phyloP scores from a whole-genome alignment of 805 yeast genomes.

The Saturnispora silvae region DNA sequence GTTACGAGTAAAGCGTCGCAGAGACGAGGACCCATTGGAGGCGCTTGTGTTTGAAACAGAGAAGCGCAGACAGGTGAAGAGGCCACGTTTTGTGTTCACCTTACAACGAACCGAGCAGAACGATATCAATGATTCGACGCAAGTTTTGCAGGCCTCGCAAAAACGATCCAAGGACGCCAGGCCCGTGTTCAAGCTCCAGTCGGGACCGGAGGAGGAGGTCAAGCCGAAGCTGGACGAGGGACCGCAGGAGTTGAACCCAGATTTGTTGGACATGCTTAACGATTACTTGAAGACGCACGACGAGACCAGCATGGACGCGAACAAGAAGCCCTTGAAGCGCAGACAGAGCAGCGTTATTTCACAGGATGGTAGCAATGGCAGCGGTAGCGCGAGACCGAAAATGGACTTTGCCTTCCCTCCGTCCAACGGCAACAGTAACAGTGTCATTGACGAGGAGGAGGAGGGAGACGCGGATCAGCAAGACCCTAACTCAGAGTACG shows the following conservation, averaged over 20 bases:
- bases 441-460: slow-evolving; percentile 2
- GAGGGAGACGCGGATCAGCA: no score
- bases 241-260: slow-evolving; percentile 37
- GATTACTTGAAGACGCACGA: slow-evolving; percentile 39
- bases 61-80: slow-evolving; percentile 10
- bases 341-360: slow-evolving; percentile 21
- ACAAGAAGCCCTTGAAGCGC: slow-evolving; percentile 21
- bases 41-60: slow-evolving; percentile 48
- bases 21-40: slow-evolving; percentile 81
- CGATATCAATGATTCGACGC: slow-evolving; percentile 15
- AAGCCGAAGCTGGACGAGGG: slow-evolving; percentile 7
- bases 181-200: slow-evolving; percentile 19
- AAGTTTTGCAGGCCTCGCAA: slow-evolving; percentile 14
- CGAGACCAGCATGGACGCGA: slow-evolving; percentile 9
- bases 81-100: slow-evolving; percentile 31
- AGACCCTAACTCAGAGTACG: slow-evolving; percentile 45
- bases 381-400: no score
- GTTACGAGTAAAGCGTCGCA: slow-evolving; percentile 75
- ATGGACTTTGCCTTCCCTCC: neutral
- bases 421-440: slow-evolving; percentile 14
- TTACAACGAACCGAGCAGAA: slow-evolving; percentile 37
- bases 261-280: slow-evolving; percentile 65
- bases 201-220: neutral
- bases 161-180: slow-evolving; percentile 3
- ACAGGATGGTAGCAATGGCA: slow-evolving; percentile 8